These are phyloP conservation scores for Nemophila menziesii DNA, from an alignment of 257 asterid genomes.

Conservation along the genomic window DNA sequence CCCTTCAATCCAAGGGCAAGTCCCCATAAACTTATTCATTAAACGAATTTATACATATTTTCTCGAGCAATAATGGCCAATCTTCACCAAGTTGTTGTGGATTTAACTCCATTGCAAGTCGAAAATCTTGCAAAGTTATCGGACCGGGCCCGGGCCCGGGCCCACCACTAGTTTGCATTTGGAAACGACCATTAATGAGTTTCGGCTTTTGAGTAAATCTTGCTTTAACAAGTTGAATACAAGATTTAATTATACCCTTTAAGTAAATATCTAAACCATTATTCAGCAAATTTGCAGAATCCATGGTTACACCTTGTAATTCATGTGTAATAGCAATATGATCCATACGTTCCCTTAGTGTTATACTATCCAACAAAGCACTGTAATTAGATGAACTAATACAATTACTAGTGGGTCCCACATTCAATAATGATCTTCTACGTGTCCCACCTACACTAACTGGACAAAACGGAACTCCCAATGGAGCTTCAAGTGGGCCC, in stretches of 20 bases:
- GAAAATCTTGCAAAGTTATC: conserved; percentile 46
- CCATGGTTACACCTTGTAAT: conserved; percentile 44
- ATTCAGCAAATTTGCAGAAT: conserved; percentile 46
- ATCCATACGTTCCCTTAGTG: conserved; percentile 48
- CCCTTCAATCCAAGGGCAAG: conserved; percentile 12
- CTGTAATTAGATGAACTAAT: conserved; percentile 19
- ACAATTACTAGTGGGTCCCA: conserved; percentile 21
- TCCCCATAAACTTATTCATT: conserved; percentile 27
- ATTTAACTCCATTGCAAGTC: conserved; percentile 59
- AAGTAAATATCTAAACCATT: conserved; percentile 47
- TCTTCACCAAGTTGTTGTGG: conserved; percentile 66
- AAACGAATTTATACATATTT: conserved; percentile 34
- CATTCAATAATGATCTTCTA: conserved; percentile 26
- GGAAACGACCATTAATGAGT: conserved; percentile 38
- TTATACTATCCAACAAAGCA: conserved; percentile 39
- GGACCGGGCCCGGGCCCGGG: conserved; percentile 16
- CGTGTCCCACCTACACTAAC: conserved; percentile 48
- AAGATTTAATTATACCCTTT: conserved; percentile 43
- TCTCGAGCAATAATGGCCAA: conserved; percentile 64
- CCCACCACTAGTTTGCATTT: conserved; percentile 23
- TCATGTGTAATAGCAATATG: conserved; percentile 44
- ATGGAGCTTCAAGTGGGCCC: conserved; percentile 52
- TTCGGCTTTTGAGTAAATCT: conserved; percentile 19
- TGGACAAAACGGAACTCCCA: conserved; percentile 46
- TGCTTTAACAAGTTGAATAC: conserved; percentile 35